Evolutionary conservation across 2,329 filamentous ascomycete genomes (phyloP).

Genomic region (Balansia obtecta): DNA sequence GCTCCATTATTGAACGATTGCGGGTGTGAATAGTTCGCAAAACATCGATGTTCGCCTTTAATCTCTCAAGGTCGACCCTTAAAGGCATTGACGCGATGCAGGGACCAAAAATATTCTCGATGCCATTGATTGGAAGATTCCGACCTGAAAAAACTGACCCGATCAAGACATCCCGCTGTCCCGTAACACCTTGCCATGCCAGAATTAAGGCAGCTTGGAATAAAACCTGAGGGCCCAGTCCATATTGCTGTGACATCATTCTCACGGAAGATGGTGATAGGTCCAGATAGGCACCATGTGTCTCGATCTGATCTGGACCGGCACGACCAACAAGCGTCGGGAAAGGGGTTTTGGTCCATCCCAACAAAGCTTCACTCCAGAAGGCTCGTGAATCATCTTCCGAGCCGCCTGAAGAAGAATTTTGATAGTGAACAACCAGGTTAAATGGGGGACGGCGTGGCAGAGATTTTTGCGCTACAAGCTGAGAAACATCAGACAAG

Average conservation of each 20-base stretch:
- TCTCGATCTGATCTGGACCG: slow-evolving; percentile 6
- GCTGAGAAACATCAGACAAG: slow-evolving; percentile 47
- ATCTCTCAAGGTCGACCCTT: slow-evolving; percentile 44
- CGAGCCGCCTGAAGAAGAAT: slow-evolving; percentile 10
- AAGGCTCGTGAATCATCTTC: slow-evolving; percentile 41
- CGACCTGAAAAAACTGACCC: slow-evolving; percentile 76
- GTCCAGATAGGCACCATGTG: slow-evolving; percentile 5
- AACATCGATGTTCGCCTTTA: slow-evolving; percentile 44
- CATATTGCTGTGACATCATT: slow-evolving; percentile 24
- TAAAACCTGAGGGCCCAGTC: slow-evolving; percentile 53
- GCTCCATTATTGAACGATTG: slow-evolving; percentile 52
- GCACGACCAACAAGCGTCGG: slow-evolving; percentile 33
- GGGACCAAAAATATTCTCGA: slow-evolving; percentile 68
- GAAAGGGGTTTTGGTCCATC: slow-evolving; percentile 39
- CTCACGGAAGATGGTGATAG: slow-evolving; percentile 14
- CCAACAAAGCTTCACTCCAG: slow-evolving; percentile 56
- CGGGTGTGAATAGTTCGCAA: slow-evolving; percentile 49
- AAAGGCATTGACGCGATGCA: slow-evolving; percentile 67
- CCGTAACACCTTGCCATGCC: slow-evolving; percentile 52
- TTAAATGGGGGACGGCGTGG: slow-evolving; percentile 44
- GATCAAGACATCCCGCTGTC: slow-evolving; percentile 53
- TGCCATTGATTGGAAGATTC: slow-evolving; percentile 53
- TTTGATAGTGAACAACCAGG: slow-evolving; percentile 41
- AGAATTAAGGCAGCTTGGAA: slow-evolving; percentile 63
- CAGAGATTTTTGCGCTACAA: slow-evolving; percentile 25